Percentiles rank a stretch among this genome's conserved stretches.
These are phyloP conservation scores for Coprinopsis strossmayeri DNA, from an alignment of 768 basidiomycete species.

Conservation along the genomic window DNA sequence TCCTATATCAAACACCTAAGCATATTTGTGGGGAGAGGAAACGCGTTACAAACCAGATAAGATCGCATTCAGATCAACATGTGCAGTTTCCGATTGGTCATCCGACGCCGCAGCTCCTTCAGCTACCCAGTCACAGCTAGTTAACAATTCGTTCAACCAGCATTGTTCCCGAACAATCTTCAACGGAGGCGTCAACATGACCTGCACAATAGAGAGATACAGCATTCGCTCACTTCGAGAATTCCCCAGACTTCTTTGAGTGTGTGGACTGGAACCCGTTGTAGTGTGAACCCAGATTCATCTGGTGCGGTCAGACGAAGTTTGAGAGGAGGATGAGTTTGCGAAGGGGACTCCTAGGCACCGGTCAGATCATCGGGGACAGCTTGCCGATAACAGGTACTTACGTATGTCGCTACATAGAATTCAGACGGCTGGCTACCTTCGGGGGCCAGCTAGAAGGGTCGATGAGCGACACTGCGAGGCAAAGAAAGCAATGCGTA, in stretches of 20 bases:
- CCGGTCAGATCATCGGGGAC: constrained; percentile 2
- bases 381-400: constrained; percentile 14
- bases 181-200: constrained; percentile 1
- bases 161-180: constrained; percentile 78
- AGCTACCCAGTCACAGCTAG: constrained; percentile 53
- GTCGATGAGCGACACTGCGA: neutral
- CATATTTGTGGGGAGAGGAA: neutral
- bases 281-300: constrained; percentile 71
- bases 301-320: constrained; percentile 62
- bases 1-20: constrained; percentile 27
- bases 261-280: constrained; percentile 63
- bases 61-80: constrained; percentile 57
- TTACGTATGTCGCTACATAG: constrained; percentile 64
- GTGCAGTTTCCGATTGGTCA: constrained; percentile 31
- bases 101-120: constrained; percentile 34
- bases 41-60: constrained; percentile 42
- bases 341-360: constrained; percentile 56
- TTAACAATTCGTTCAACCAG: constrained; percentile 74
- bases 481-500: constrained; percentile 19
- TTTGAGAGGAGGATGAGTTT: constrained; percentile 62
- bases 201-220: neutral
- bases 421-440: constrained; percentile 45
- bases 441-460: constrained; percentile 47
- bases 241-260: constrained; percentile 73
- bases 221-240: constrained; percentile 44